Percentiles rank a stretch among this genome's conserved stretches.
These are phyloP conservation scores for Globisporangium sylvaticum DNA, from an alignment of 352 stramenopile genomes.

Conservation along the genomic window DNA sequence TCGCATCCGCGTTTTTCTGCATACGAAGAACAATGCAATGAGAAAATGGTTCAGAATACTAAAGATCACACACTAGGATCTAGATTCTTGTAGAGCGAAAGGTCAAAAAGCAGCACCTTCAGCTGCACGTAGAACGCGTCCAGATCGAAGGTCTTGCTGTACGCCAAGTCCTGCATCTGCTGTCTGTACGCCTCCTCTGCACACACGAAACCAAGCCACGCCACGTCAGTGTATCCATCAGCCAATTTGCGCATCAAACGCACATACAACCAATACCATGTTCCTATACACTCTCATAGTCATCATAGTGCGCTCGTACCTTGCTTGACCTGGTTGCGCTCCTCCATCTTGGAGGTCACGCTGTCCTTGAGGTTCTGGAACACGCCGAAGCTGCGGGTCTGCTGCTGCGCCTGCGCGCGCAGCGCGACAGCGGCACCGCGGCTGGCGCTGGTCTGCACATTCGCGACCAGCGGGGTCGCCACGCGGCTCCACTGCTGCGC, in stretches of 20 bases:
- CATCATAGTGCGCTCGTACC: conserved; percentile 23
- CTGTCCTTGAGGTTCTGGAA: conserved; percentile 72
- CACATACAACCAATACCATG: background rate
- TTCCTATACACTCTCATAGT: background rate
- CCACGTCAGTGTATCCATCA: background rate
- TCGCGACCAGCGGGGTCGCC: conserved; percentile 8
- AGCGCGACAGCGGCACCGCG: background rate
- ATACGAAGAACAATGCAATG: background rate
- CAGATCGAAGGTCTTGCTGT: conserved; percentile 68
- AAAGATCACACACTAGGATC: background rate
- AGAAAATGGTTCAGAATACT: background rate
- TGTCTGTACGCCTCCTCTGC: conserved; percentile 71
- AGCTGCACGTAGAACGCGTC: conserved; percentile 67
- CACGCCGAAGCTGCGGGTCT: conserved; percentile 64
- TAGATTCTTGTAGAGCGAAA: background rate
- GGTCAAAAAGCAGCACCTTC: conserved; percentile 31
- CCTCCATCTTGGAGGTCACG: conserved; percentile 71
- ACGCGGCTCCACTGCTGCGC: conserved; percentile 25
- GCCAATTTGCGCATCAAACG: background rate
- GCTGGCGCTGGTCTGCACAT: background rate
- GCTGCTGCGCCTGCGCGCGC: conserved; percentile 12
- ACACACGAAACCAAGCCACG: background rate
- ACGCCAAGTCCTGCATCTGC: conserved; percentile 68
- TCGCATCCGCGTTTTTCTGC: conserved; percentile 77
- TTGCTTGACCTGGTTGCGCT: conserved; percentile 79